phyloP scores from a whole-genome alignment of 192 early-diverging fungal genomes.

The Phycomyces nitens region DNA sequence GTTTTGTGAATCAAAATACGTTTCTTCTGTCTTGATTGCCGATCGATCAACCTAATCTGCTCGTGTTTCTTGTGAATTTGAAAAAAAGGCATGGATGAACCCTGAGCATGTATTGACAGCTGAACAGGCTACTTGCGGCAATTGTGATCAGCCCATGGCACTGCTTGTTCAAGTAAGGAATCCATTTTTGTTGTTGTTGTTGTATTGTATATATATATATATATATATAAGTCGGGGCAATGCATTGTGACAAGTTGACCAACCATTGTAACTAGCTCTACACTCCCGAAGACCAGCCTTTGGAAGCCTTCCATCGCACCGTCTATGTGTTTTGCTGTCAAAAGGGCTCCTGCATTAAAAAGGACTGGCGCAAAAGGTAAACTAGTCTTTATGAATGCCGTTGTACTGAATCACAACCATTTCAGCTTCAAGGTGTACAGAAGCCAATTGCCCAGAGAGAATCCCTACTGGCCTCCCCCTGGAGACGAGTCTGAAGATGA shows the following conservation, averaged over 20 bases:
- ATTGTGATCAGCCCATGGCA: slow-evolving; percentile 71
- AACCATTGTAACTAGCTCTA: slow-evolving; percentile 54
- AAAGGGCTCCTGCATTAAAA: slow-evolving; percentile 75
- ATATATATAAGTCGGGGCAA: no score
- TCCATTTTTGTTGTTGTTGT: slow-evolving; percentile 3
- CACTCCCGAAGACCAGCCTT: slow-evolving; percentile 85
- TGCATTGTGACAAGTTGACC: no score
- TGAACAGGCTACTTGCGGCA: slow-evolving; percentile 63
- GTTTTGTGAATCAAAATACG: no score
- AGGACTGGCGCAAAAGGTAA: slow-evolving; percentile 51
- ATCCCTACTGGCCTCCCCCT: slow-evolving; percentile 56
- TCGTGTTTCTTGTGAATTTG: no score
- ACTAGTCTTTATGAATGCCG: neutral
- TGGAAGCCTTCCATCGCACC: slow-evolving; percentile 85
- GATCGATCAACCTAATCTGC: no score
- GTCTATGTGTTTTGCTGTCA: slow-evolving; percentile 93
- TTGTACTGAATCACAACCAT: no score
- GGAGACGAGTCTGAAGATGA: slow-evolving; percentile 35
- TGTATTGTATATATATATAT: neutral
- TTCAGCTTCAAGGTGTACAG: slow-evolving; percentile 82
- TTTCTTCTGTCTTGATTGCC: no score
- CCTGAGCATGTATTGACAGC: slow-evolving; percentile 58
- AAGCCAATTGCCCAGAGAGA: slow-evolving; percentile 72
- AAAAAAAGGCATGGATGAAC: slow-evolving; percentile 80
- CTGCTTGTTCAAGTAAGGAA: slow-evolving; percentile 75